Percentiles rank a stretch among this genome's conserved stretches.
Evolutionary conservation across 345 rosid genomes (phyloP).

Genomic region (Durio zibethinus): DNA sequence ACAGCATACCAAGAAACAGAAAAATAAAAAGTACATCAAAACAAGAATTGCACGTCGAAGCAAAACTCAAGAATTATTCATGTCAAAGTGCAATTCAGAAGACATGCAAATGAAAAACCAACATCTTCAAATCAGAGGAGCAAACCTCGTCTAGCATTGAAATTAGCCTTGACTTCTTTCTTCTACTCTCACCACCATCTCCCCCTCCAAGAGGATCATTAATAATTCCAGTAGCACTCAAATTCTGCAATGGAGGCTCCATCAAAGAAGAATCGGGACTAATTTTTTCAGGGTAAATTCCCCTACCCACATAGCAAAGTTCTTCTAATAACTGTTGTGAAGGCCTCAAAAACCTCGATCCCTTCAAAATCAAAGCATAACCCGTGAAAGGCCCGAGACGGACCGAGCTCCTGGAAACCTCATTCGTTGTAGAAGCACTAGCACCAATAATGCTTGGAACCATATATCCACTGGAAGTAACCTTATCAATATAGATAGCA

Average conservation of each 20-base stretch:
- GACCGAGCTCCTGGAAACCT: constrained; percentile 47
- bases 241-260: constrained; percentile 46
- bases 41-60: constrained; percentile 5
- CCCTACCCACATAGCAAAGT: constrained; percentile 63
- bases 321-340: constrained; percentile 82
- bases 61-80: background rate
- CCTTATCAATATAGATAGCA: constrained; percentile 20
- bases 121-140: background rate
- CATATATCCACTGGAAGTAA: constrained; percentile 27
- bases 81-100: background rate
- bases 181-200: constrained; percentile 45
- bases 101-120: background rate
- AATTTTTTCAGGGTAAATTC: constrained; percentile 43
- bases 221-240: constrained; percentile 28
- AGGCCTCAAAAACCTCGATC: constrained; percentile 83
- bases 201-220: constrained; percentile 34
- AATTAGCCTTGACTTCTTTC: constrained; percentile 72
- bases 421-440: constrained; percentile 36
- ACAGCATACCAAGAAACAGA: background rate
- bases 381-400: constrained; percentile 83
- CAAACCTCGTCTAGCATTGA: constrained; percentile 89
- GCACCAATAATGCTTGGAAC: constrained; percentile 36
- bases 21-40: background rate
- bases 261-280: constrained; percentile 47
- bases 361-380: constrained; percentile 70